Evolutionary conservation across 164 flowering plant species (phyloP).

Genomic region (Chimonanthus praecox): DNA sequence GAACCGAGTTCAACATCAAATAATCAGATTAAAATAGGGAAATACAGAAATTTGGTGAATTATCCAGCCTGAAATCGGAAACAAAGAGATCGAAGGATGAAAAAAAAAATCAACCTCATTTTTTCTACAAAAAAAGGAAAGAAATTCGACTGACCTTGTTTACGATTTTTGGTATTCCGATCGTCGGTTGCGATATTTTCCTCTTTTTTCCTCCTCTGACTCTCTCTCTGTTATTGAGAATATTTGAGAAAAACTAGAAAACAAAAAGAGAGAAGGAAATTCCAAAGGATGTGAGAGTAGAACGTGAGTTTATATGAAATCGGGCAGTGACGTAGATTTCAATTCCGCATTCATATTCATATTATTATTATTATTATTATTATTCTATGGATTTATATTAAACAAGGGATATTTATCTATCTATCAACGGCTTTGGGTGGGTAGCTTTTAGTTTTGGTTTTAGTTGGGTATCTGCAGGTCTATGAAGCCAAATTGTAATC

Average conservation of each 20-base stretch:
- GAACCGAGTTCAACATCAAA: too few relatives aligned
- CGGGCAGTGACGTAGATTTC: conserved; percentile 11
- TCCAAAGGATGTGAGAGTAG: neutral
- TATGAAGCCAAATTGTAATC: too few relatives aligned
- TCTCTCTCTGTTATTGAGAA: neutral
- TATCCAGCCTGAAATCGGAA: neutral
- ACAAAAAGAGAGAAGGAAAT: neutral
- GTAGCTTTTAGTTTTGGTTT: neutral
- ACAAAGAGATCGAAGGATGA: neutral
- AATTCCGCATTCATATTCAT: conserved; percentile 11
- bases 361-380: too few relatives aligned
- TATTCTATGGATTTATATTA: too few relatives aligned
- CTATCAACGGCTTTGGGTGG: neutral
- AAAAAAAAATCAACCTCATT: neutral
- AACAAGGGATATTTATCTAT: neutral
- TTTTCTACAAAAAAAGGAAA: neutral
- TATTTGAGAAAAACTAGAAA: neutral
- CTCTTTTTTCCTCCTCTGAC: neutral
- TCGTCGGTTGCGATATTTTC: conserved; percentile 9
- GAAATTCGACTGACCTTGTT: conserved; percentile 22
- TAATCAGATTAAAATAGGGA: too few relatives aligned
- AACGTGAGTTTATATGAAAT: neutral
- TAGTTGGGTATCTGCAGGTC: neutral
- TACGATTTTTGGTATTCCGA: neutral
- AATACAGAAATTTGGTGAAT: neutral